phyloP scores from a whole-genome alignment of 139 green algal species.

The Parachlorella kessleri region DNA sequence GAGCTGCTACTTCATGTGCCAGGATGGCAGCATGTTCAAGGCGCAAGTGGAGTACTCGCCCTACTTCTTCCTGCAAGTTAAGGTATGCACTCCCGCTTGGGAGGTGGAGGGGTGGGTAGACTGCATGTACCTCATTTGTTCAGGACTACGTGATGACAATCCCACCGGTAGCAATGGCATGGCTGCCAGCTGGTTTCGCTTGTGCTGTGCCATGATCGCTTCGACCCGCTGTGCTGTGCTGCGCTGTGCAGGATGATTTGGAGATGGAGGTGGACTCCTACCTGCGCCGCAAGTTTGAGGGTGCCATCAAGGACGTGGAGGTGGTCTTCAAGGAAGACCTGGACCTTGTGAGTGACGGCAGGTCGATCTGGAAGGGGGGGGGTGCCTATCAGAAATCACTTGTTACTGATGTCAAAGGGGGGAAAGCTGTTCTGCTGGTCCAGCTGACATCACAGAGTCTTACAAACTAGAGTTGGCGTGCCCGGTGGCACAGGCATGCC shows the following conservation, averaged over 20 bases:
- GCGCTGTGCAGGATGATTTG: constrained; percentile 41
- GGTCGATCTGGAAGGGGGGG: not conserved
- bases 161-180: not conserved
- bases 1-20: constrained; percentile 95
- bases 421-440: too few species aligned
- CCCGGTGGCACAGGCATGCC: too few species aligned
- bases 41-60: constrained; percentile 77
- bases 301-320: constrained; percentile 69
- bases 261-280: constrained; percentile 90
- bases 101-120: too few species aligned
- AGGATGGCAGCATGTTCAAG: constrained; percentile 96
- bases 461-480: too few species aligned
- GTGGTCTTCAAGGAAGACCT: constrained; percentile 90
- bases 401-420: too few species aligned
- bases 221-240: too few species aligned
- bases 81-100: constrained; percentile 42
- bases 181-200: not conserved
- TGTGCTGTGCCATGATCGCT: too few species aligned
- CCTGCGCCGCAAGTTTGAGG: constrained; percentile 79
- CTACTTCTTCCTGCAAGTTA: constrained; percentile 94
- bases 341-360: constrained; percentile 72
- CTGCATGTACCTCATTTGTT: too few species aligned
- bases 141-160: too few species aligned
- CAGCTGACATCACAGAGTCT: too few species aligned
- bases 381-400: too few species aligned